These are phyloP conservation scores for Trichoderma afroharzianum DNA, from an alignment of 2,329 filamentous ascomycete genomes.

Conservation along the genomic window DNA sequence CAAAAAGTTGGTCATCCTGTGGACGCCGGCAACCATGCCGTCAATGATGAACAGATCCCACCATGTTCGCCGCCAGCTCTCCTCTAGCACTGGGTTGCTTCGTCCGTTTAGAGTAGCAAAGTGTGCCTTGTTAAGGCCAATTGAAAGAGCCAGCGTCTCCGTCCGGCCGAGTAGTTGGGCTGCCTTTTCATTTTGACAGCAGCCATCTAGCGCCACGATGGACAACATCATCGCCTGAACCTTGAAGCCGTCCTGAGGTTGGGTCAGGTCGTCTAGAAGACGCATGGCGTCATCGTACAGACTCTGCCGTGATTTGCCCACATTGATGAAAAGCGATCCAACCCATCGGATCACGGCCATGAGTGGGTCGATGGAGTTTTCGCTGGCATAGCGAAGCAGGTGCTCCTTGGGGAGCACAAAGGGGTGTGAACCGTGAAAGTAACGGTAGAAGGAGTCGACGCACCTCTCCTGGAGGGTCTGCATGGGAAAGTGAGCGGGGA, in stretches of 20 bases:
- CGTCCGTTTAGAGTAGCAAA: conserved; percentile 64
- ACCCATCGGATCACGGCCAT: conserved; percentile 54
- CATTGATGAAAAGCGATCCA: conserved; percentile 53
- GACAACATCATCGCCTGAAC: conserved; percentile 77
- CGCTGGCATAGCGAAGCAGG: conserved; percentile 47
- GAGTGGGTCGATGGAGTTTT: conserved; percentile 46
- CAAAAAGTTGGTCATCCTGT: conserved; percentile 66
- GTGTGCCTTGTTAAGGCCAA: conserved; percentile 68
- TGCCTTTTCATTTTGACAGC: conserved; percentile 66
- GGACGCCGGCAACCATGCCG: conserved; percentile 78
- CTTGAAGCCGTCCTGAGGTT: conserved; percentile 55
- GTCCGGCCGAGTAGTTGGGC: conserved; percentile 63
- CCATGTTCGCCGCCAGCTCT: conserved; percentile 86
- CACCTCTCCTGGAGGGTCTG: conserved; percentile 48
- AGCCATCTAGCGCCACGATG: conserved; percentile 74
- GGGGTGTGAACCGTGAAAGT: conserved; percentile 57
- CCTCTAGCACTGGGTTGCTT: conserved; percentile 66
- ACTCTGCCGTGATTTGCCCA: conserved; percentile 42
- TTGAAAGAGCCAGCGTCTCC: conserved; percentile 68
- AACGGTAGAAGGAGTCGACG: conserved; percentile 55
- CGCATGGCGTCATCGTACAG: conserved; percentile 58
- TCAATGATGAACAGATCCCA: conserved; percentile 83
- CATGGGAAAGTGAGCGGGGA: conserved; percentile 24
- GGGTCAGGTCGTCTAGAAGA: conserved; percentile 45
- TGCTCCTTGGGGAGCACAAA: conserved; percentile 53